Percentiles rank a stretch among this genome's conserved stretches.
These are phyloP conservation scores for Amaranthus hypochondriacus DNA, from an alignment of 148 eudicot species.

Conservation along the genomic window DNA sequence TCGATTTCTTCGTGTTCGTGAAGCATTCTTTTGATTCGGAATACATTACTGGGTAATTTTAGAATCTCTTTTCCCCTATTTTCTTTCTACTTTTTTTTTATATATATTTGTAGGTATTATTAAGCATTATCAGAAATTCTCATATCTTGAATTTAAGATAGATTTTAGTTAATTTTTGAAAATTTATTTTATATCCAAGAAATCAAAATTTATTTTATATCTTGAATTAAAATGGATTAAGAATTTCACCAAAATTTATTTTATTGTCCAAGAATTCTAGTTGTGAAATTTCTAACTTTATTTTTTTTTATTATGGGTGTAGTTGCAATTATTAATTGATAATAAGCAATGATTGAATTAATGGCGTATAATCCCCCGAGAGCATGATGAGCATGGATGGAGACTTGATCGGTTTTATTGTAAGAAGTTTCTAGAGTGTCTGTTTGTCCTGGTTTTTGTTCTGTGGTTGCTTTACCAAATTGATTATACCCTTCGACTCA, in stretches of 20 bases:
- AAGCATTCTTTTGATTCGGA: too few relatives aligned
- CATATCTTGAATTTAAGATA: too few relatives aligned
- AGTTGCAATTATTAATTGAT: not conserved
- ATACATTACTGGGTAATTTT: too few relatives aligned
- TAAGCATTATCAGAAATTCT: too few relatives aligned
- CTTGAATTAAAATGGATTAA: too few relatives aligned
- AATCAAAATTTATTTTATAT: too few relatives aligned
- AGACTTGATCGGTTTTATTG: not conserved
- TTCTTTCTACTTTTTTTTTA: too few relatives aligned
- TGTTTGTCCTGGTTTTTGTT: constrained; percentile 10
- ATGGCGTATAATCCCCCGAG: constrained; percentile 1
- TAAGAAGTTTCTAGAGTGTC: constrained; percentile 16
- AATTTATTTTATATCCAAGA: too few relatives aligned
- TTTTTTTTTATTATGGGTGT: not conserved
- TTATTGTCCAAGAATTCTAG: not conserved
- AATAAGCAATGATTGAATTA: not conserved
- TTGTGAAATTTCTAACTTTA: not conserved
- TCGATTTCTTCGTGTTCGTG: too few relatives aligned
- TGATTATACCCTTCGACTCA: not conserved
- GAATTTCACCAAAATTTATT: not conserved
- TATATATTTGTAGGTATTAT: too few relatives aligned
- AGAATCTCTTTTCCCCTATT: too few relatives aligned
- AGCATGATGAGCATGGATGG: not conserved
- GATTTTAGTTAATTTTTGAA: too few relatives aligned
- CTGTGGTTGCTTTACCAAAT: constrained; percentile 29